Conservation (phyloP, 371 early-diverging fungal genomes). For the Lichtheimia corymbifera region DNA sequence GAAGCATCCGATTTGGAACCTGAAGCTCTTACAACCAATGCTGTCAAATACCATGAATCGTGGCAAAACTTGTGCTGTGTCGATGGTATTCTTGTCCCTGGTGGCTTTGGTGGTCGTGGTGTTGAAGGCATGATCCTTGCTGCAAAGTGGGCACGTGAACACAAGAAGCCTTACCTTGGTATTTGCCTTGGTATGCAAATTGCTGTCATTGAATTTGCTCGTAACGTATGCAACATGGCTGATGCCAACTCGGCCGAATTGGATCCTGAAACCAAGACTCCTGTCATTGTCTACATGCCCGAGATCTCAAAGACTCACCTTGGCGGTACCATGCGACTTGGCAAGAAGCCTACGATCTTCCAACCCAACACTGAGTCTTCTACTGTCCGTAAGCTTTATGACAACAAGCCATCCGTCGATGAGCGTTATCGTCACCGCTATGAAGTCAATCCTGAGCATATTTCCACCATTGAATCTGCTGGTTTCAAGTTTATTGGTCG, state of each 20-base stretch:
- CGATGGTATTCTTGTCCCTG: slow-evolving; percentile 97
- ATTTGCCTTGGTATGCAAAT: slow-evolving; percentile 99
- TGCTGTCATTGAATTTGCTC: slow-evolving; percentile 97
- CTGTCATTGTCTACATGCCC: slow-evolving; percentile 95
- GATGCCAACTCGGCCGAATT: slow-evolving; percentile 90
- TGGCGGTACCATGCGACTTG: slow-evolving; percentile 98
- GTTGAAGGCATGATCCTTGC: slow-evolving; percentile 97
- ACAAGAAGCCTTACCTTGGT: slow-evolving; percentile 96
- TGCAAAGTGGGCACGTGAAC: slow-evolving; percentile 96
- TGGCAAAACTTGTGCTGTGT: slow-evolving; percentile 88
- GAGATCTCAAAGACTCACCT: slow-evolving; percentile 91
- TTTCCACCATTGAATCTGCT: slow-evolving; percentile 74
- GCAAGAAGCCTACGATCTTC: slow-evolving; percentile 87
- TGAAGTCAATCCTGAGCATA: slow-evolving; percentile 93
- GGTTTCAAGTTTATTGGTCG: slow-evolving; percentile 93
- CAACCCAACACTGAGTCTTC: slow-evolving; percentile 57
- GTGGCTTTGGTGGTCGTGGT: slow-evolving; percentile 98
- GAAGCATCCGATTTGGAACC: slow-evolving; percentile 92
- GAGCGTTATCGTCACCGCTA: slow-evolving; percentile 99
- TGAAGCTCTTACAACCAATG: slow-evolving; percentile 68
- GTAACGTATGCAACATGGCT: slow-evolving; percentile 88
- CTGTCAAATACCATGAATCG: slow-evolving; percentile 91
- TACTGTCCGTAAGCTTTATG: slow-evolving; percentile 72
- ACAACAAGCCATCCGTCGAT: slow-evolving; percentile 57
- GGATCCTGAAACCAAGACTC: slow-evolving; percentile 65